These are phyloP conservation scores for Parathielavia appendiculata DNA, from an alignment of 495 filamentous ascomycete genomes.

Conservation along the genomic window DNA sequence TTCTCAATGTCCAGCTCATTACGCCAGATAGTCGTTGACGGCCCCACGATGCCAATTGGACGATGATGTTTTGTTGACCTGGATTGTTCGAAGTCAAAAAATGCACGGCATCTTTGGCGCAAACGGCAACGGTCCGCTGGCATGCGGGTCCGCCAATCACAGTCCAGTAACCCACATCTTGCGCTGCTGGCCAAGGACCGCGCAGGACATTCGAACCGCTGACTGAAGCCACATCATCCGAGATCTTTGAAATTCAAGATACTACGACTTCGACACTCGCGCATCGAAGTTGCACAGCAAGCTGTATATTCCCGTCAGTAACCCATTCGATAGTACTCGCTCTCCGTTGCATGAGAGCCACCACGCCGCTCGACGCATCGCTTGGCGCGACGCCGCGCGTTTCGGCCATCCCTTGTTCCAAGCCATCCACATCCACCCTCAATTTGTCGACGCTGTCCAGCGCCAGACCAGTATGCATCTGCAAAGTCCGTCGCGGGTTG, in stretches of 20 bases:
- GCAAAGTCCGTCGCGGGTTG: conserved; percentile 7
- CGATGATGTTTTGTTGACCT: too few relatives aligned
- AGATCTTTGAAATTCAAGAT: neutral
- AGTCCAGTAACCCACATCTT: neutral
- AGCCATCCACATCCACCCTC: neutral
- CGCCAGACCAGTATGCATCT: conserved; percentile 21
- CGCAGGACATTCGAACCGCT: neutral
- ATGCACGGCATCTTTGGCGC: too few relatives aligned
- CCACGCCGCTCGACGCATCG: neutral
- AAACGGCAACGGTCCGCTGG: too few relatives aligned
- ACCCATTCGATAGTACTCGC: neutral
- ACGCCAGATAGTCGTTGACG: too few relatives aligned
- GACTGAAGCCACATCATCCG: neutral
- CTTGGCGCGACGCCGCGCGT: conserved; percentile 20
- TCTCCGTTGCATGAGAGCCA: conserved; percentile 13
- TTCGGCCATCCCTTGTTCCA: neutral
- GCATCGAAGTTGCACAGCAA: neutral
- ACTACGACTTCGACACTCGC: neutral
- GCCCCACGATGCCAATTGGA: too few relatives aligned
- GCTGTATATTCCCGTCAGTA: neutral
- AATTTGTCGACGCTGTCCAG: neutral
- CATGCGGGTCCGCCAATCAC: neutral
- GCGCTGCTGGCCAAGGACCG: neutral
- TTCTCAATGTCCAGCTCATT: too few relatives aligned
- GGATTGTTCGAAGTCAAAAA: too few relatives aligned